These are phyloP conservation scores for Penicillium crustosum DNA, from an alignment of 2,329 filamentous ascomycete genomes.

Conservation along the genomic window DNA sequence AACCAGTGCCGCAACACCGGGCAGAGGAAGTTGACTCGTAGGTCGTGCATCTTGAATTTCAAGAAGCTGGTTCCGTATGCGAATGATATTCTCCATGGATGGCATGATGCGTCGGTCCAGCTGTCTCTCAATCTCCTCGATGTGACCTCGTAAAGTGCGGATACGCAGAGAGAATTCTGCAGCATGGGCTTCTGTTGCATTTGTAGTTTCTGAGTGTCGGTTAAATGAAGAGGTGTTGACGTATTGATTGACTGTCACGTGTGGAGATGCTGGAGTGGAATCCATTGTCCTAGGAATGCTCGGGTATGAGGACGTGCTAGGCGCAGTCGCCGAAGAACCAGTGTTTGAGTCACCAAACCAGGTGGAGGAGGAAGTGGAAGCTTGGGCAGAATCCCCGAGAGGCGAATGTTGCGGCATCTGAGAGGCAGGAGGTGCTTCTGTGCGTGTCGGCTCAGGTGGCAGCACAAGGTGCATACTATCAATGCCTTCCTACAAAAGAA, in stretches of 20 bases:
- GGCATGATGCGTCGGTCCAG: constrained; percentile 30
- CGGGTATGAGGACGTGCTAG: neutral
- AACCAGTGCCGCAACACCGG: constrained; percentile 28
- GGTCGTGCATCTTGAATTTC: constrained; percentile 35
- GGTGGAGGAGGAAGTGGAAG: neutral
- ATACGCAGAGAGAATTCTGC: neutral
- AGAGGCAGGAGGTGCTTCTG: neutral
- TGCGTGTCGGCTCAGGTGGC: neutral
- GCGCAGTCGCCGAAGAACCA: neutral
- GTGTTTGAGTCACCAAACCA: neutral
- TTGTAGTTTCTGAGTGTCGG: neutral
- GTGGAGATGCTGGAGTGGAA: neutral
- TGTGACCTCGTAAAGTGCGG: constrained; percentile 18
- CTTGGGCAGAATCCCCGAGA: neutral
- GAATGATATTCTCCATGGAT: constrained; percentile 33
- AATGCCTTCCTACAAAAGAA: neutral
- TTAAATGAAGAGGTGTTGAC: neutral
- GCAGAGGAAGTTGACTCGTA: constrained; percentile 23
- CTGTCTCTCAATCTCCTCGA: constrained; percentile 31
- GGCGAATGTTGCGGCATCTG: neutral
- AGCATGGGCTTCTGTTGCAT: neutral
- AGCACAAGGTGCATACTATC: constrained; percentile 10
- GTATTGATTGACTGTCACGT: neutral
- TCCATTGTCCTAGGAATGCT: neutral
- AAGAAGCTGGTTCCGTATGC: constrained; percentile 32